These are phyloP conservation scores for Fusarium praegraminearum DNA, from an alignment of 2,329 filamentous ascomycete species.

Conservation along the genomic window DNA sequence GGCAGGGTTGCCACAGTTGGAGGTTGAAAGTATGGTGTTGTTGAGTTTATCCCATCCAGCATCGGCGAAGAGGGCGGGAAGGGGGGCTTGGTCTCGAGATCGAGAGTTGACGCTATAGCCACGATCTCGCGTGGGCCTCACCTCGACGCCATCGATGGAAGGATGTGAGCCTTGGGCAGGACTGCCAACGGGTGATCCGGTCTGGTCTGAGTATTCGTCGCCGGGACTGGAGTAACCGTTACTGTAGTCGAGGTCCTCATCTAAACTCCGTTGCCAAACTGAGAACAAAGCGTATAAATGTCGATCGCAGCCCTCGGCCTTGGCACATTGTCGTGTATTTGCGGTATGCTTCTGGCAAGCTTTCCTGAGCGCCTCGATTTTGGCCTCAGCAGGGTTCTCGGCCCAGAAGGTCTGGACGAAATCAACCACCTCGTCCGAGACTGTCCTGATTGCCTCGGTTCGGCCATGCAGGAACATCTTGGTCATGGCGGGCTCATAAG, in stretches of 20 bases:
- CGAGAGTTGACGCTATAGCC: constrained; percentile 67
- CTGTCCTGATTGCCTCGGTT: constrained; percentile 91
- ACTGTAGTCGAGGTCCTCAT: constrained; percentile 70
- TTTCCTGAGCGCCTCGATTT: constrained; percentile 85
- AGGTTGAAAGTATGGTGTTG: constrained; percentile 92
- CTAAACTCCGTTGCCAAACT: constrained; percentile 90
- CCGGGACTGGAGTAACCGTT: constrained; percentile 74
- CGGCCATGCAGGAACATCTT: constrained; percentile 93
- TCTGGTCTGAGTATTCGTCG: constrained; percentile 61
- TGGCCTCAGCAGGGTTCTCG: constrained; percentile 83
- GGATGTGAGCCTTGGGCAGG: constrained; percentile 64
- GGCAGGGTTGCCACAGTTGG: constrained; percentile 97
- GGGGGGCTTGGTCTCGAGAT: constrained; percentile 60
- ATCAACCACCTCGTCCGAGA: constrained; percentile 83
- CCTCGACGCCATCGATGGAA: constrained; percentile 49
- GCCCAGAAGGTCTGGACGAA: constrained; percentile 97
- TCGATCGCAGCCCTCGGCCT: constrained; percentile 90
- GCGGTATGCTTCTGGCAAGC: constrained; percentile 86
- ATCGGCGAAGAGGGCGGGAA: constrained; percentile 88
- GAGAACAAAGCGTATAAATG: constrained; percentile 95
- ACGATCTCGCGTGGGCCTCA: constrained; percentile 58
- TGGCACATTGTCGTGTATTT: constrained; percentile 85
- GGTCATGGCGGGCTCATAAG: constrained; percentile 98
- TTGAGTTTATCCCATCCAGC: constrained; percentile 94
- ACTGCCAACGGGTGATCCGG: constrained; percentile 62